A percentile compares a stretch with the other conserved stretches of the same genome.
Evolutionary conservation across 192 early-diverging fungal genomes (phyloP).

Genomic region (Backusella liffmaniae): DNA sequence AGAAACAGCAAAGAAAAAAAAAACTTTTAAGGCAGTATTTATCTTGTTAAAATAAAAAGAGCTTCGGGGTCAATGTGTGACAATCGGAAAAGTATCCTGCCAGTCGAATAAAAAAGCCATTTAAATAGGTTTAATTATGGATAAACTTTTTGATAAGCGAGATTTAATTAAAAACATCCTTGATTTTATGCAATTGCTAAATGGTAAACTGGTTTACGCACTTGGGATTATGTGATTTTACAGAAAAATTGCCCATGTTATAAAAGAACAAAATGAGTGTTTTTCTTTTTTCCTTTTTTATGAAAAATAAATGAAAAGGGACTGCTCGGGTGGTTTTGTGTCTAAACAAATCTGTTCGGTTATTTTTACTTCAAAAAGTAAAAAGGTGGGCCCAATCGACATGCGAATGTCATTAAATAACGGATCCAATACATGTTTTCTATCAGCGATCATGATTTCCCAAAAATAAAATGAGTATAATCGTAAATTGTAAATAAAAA

Average conservation of each 20-base stretch:
- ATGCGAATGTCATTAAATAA: neutral
- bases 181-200: no score
- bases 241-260: neutral
- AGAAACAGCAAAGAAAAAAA: no score
- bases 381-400: neutral
- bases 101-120: no score
- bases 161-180: no score
- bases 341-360: neutral
- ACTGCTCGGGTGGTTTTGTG: neutral
- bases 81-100: no score
- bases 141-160: no score
- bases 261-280: neutral
- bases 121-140: no score
- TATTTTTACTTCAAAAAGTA: neutral
- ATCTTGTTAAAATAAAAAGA: no score
- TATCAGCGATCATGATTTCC: neutral
- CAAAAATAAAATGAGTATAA: neutral
- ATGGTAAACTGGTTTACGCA: neutral
- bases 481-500: neutral
- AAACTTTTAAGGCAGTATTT: no score
- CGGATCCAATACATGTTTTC: neutral
- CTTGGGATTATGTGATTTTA: neutral
- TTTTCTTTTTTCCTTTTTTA: neutral
- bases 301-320: neutral
- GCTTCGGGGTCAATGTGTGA: no score